phyloP scores from a whole-genome alignment of 306 rosid genomes.

The Vigna trinervia region DNA sequence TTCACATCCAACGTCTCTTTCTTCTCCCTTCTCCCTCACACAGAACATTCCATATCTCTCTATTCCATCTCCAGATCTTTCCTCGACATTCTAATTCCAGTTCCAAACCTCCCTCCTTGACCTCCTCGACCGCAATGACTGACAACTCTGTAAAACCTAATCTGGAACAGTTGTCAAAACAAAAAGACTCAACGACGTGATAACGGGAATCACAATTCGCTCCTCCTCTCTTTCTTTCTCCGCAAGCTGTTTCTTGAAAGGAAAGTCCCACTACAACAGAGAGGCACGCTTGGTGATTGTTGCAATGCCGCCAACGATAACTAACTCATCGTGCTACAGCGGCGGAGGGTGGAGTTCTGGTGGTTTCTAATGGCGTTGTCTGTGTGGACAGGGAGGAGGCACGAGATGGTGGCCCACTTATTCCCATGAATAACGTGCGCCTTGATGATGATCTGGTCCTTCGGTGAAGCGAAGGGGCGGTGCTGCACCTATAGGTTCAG shows the following conservation, averaged over 20 bases:
- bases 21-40: too few relatives aligned
- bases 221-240: background rate
- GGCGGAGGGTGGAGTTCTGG: slow-evolving; percentile 93
- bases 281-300: slow-evolving; percentile 1
- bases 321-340: slow-evolving; percentile 39
- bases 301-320: background rate
- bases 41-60: too few relatives aligned
- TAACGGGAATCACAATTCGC: slow-evolving; percentile 36
- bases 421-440: slow-evolving; percentile 83
- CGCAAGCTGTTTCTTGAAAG: slow-evolving; percentile 51
- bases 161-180: too few relatives aligned
- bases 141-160: too few relatives aligned
- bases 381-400: slow-evolving; percentile 82
- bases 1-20: too few relatives aligned
- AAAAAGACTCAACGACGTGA: slow-evolving; percentile 64
- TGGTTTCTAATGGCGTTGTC: slow-evolving; percentile 93
- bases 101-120: too few relatives aligned
- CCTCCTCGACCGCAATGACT: too few relatives aligned
- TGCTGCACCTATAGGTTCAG: slow-evolving; percentile 90
- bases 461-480: slow-evolving; percentile 68
- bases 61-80: too few relatives aligned
- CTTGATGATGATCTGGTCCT: slow-evolving; percentile 61
- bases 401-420: slow-evolving; percentile 95
- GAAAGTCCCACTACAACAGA: background rate
- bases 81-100: too few relatives aligned